Evolutionary conservation across 495 filamentous ascomycete genomes (phyloP).

Genomic region (Aspergillus conjunctus): DNA sequence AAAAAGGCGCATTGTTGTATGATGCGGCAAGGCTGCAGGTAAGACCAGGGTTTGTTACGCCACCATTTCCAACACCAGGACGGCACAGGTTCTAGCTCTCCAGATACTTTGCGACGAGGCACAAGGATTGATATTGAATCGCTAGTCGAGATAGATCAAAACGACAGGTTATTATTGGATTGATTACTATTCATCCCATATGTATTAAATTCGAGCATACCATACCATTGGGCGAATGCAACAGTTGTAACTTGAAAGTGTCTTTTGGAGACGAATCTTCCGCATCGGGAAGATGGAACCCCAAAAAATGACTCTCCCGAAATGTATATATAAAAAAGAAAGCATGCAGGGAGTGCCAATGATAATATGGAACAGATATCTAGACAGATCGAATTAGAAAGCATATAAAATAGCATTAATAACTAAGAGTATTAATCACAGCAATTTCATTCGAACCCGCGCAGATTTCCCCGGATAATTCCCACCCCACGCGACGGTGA

Average conservation of each 20-base stretch:
- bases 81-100: too few relatives aligned
- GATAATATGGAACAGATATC: not conserved
- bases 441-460: constrained; percentile 17
- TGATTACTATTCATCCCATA: too few relatives aligned
- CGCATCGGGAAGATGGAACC: constrained; percentile 3
- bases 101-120: too few relatives aligned
- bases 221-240: too few relatives aligned
- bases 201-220: too few relatives aligned
- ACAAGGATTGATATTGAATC: too few relatives aligned
- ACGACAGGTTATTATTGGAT: too few relatives aligned
- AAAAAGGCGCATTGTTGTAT: constrained; percentile 20
- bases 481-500: constrained; percentile 29
- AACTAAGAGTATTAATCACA: constrained; percentile 21
- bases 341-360: constrained; percentile 2
- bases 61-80: constrained; percentile 12
- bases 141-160: too few relatives aligned
- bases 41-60: constrained; percentile 25
- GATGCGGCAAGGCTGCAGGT: constrained; percentile 24
- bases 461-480: constrained; percentile 28
- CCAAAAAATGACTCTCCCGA: not conserved
- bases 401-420: constrained; percentile 9
- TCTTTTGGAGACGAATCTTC: not conserved
- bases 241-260: too few relatives aligned
- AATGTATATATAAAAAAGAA: not conserved
- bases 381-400: not conserved